Evolutionary conservation across 2,329 filamentous ascomycete genomes (phyloP), one percentile per base, ranked within the genome.

Genomic region (Elsinoe necatrix): DNA sequence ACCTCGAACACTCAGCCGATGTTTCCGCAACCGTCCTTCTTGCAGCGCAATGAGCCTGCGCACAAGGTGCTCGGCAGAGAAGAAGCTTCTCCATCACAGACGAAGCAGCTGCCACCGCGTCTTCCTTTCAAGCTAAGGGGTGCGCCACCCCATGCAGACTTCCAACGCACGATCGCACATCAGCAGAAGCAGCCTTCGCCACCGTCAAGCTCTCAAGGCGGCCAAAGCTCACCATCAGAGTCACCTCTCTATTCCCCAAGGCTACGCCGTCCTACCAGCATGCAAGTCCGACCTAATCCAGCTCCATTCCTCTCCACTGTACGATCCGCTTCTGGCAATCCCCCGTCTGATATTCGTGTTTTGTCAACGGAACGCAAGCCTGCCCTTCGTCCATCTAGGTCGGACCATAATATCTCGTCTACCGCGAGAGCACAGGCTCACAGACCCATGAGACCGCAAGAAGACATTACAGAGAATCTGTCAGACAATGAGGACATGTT

Each of bases 251-350:
- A 42, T 21, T 16, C 27, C 18, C 54, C 14, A 12, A 35, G 25
- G 20, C 25, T 75, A 16, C 68, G 69, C 42, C 70, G 74, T 16
- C 74, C 74, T 11, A 67, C 67, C 14, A 75, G 72, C 27, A 68
- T 77, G 31, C 74, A 76, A 59, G 69, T 76, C 42, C 69, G 72
- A 25, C 66, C 73, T 8, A 66, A 71, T 42, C 69, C 65, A 14
- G 72, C 73, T 1, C 73, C 74, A 2, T 75, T 76, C 61, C 66
- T 76, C 5, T 69, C 70, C 25, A 67, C 69, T 0, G 61, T 67
- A 3, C 69, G 71, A 5, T 67, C 59, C 55, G 57, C 58, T 64
- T 35, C 65, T 3, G 64, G 39, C 60, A 29, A n/a, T 4, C 14
- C 39, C 29, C 54, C 56, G 3, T 29, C 60, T 21, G 48, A 52